Base-by-base conservation (phyloP, 23 red algal genomes). In the Gracilaria gracilis region DNA sequence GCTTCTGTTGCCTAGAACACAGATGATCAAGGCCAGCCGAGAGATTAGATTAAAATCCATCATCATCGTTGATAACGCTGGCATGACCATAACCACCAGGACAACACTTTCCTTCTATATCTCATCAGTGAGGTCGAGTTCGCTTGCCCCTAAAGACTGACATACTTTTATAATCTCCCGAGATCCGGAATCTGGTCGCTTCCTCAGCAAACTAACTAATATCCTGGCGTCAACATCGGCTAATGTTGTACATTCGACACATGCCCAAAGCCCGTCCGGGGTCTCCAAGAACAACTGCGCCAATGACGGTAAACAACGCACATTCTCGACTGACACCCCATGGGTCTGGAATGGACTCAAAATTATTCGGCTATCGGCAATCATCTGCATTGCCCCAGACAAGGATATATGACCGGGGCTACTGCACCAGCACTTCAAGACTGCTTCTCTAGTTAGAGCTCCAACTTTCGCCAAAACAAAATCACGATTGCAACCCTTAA, bases 271-370 rank as follows among this genome's bases (percentile, higher is more conserved):
- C n/a, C 57, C 87, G 25, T 90, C 87, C 9, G 87, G 24, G 33
- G 65, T 46, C 67, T 90, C 87, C 87, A 90, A 54, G 33, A 80
- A 90, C 24, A 90, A 35, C 37, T 90, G 87, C 0, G 67, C 74
- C 16, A 90, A 20, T 38, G 87, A 70, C 27, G 87, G 72, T 23
- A 90, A 35, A 47, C 87, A 90, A 27, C 74, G 67, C 15, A 90
- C 48, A 27, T 14, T 36, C 38, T 71, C 24, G 31, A 58, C 74
- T 0, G 57, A 54, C 20, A 76, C 15, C 21, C 61, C 54, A 24
- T 90, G 87, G 35, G 81, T 71, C 36, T 90, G 74, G 28, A 90
- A 90, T 61, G 74, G 19, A 2, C 57, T 61, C 31, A 80, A 46
- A 20, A 90, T 51, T 21, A 74, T 58, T 35, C 76, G 38, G 49